These are phyloP conservation scores for Coccinonectria pachysandricola DNA, from an alignment of 2,329 filamentous ascomycete species.

Conservation along the genomic window DNA sequence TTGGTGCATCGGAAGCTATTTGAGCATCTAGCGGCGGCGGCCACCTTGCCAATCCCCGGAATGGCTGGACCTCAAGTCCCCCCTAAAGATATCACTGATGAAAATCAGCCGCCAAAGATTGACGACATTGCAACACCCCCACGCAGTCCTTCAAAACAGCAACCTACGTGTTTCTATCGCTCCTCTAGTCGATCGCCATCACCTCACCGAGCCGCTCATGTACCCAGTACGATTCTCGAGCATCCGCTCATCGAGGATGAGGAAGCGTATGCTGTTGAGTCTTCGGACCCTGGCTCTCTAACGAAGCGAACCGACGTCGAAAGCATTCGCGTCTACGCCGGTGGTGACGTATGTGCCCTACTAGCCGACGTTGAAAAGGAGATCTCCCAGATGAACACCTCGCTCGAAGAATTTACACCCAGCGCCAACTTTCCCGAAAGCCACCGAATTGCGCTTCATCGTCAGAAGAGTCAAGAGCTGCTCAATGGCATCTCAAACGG, in stretches of 20 bases:
- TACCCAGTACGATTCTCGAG: slow-evolving; percentile 47
- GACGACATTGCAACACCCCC: slow-evolving; percentile 46
- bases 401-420: slow-evolving; percentile 5
- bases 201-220: slow-evolving; percentile 41
- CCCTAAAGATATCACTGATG: slow-evolving; percentile 30
- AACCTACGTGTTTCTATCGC: slow-evolving; percentile 23
- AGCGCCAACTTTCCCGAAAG: slow-evolving; percentile 15
- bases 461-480: slow-evolving; percentile 41
- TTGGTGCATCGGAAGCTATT: slow-evolving; percentile 70
- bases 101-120: slow-evolving; percentile 24
- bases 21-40: slow-evolving; percentile 68
- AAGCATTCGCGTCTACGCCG: slow-evolving; percentile 59
- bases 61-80: slow-evolving; percentile 26
- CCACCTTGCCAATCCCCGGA: slow-evolving; percentile 34
- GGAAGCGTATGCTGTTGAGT: slow-evolving; percentile 14
- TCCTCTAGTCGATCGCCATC: slow-evolving; percentile 32
- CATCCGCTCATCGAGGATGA: slow-evolving; percentile 36
- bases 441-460: slow-evolving; percentile 30
- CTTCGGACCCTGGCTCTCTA: slow-evolving; percentile 8
- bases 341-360: slow-evolving; percentile 55
- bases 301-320: slow-evolving; percentile 38
- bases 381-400: slow-evolving; percentile 26
- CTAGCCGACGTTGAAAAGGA: slow-evolving; percentile 54
- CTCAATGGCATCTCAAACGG: slow-evolving; percentile 34
- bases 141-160: slow-evolving; percentile 43